Base-by-base conservation (phyloP, 495 filamentous ascomycete species). In the Apodospora peruviana region DNA sequence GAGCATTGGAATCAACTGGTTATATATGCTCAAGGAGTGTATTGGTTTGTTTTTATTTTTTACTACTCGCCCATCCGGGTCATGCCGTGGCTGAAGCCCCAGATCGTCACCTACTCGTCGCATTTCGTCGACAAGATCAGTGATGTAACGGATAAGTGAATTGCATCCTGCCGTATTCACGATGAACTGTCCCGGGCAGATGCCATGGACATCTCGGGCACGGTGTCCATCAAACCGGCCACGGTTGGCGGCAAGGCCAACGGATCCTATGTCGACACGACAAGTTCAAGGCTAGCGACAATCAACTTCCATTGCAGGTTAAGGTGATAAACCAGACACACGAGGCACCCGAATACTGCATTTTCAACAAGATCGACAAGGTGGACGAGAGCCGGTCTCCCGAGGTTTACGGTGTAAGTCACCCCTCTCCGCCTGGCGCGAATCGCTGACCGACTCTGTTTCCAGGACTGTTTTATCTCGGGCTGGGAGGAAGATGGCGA, bases 121-220 rank as follows among this genome's bases (percentile, higher is more conserved):
- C 34, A 18, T n/a, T 48, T 48, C 22, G 22, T 48, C 12, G 36
- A 48, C 45, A 48, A 40, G 22, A 11, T 48, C 35, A 40, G 34
- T 14, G 34, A 48, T 19, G 45, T 48, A 2, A 17, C 35, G 2
- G 19, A 23, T 40, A 39, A n/a, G 40, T 40, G 5, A 9, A 5
- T 8, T 19, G 2, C 12, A 7, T 5, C 7, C 27, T 32, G 5
- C 12, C 12, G 5, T 32, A 32, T 32, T 32, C 12, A 32, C 27
- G 7, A 32, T 12, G 12, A 12, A 12, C 27, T 32, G 27, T 38
- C 9, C 5, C n/a, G 35, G 23, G 19, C 21, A 25, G 40, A 42
- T 12, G 8, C 19, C 8, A 42, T 42, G 40, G 25, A 42, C 14
- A 19, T 24, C 2, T 42, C 40, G 9, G 40, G 40, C 20, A 12